Base-by-base conservation (phyloP, 768 basidiomycete genomes). In the Lyophyllum semitale region DNA sequence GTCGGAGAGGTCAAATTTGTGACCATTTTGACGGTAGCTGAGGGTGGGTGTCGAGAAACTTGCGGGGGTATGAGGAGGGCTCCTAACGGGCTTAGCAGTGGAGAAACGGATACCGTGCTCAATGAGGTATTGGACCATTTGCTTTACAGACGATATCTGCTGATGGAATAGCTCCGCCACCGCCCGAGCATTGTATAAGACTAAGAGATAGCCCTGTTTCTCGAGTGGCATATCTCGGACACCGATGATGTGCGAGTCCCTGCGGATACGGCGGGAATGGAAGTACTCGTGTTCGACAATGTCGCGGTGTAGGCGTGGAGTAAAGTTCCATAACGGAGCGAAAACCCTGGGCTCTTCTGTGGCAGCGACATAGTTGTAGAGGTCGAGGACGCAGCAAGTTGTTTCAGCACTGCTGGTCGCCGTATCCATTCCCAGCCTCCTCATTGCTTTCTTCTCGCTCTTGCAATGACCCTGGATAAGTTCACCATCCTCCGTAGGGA, bases 181-280 rank as follows among this genome's bases (percentile, higher is more conserved):
- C 11, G 46, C 57, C 6, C 51, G 32, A 6, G 51, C 40, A 38
- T 58, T 47, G 11, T 42, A 18, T 8, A 58, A 3, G 12, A 43
- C 25, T 6, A 58, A 23, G 41, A 58, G 40, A 23, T 48, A 58
- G 38, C 40, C 53, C 23, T 58, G 57, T 8, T 50, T 7, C 11
- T 20, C 25, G 1, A 58, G 43, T 1, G 52, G 57, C 40, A 37
- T 50, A 1, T 6, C 27, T 5, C 43, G 35, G 29, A 57, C 29
- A 35, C 55, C 50, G 32, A 57, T 51, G 22, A 57, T 9, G 17
- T 57, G 50, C 12, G 23, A 26, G 4, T 27, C n/a, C 4, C 1
- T 15, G 17, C 3, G 29, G 25, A 57, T 4, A 7, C 50, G 20
- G 23, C n/a, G 41, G 30, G 51, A 57, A 8, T 32, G 27, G 38